Evolutionary conservation across 768 basidiomycete genomes (phyloP), one percentile per base, ranked within the genome.

Genomic region (Tephrocybe rancida): DNA sequence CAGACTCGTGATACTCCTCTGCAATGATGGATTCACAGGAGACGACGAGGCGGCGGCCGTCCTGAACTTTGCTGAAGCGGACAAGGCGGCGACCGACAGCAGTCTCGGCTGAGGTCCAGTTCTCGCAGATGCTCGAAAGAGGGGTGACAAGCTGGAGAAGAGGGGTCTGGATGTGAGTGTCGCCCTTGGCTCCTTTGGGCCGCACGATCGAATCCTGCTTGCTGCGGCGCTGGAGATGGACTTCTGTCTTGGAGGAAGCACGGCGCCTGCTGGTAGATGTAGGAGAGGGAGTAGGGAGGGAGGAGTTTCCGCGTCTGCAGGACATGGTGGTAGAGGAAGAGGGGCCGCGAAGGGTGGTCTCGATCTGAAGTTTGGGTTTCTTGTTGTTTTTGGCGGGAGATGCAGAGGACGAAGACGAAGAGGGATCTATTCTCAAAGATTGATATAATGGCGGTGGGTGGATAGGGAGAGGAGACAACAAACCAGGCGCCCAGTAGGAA

Each of bases 11-110:
- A 66, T 90, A 95, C 24, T 92, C 86, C 34, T 86, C 78, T 58
- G 88, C 89, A 1, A 74, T 64, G 66, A 97, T 85, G 16, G 85
- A 75, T 50, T 90, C 84, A 70, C 92, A 95, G 13, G 87, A 84
- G 26, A 94, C 81, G 59, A 86, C 86, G 56, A 98, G 82, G 19
- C 77, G 80, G 51, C 84, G 79, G 22, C 90, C 91, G 48, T 90
- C 85, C 67, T 88, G 90, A 7, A 87, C 69, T 52, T 92, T 86
- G 60, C 79, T 76, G 70, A 98, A 96, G 44, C 88, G 88, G 39
- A 98, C 91, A 32, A 98, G 86, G 38, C 95, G 86, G 44, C 96
- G 85, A 3, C 89, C 85, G 2, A 77, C 75, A 14, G 73, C 66
- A 52, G 84, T 67, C 66, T 98, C 96, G 21, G 87, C 79, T 13